Base-by-base conservation (phyloP, 805 yeast species). In the Nakazawaea populi region DNA sequence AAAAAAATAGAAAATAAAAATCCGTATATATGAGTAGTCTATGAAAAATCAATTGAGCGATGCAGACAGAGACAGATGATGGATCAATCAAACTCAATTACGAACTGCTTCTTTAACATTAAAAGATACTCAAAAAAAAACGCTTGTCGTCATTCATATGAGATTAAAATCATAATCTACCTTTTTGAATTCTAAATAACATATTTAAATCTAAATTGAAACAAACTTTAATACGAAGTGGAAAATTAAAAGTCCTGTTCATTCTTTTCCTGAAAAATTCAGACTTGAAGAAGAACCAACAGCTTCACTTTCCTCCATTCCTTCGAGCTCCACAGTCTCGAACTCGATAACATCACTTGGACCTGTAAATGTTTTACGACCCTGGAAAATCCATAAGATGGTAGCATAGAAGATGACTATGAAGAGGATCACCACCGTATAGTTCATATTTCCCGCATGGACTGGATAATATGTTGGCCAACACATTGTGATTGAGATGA, bases 401-500 rank as follows among this genome's bases (percentile, higher is more conserved):
- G 58, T 51, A 12, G 65, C 57, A 42, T 58, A 60, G 7, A 53
- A 52, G 28, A 61, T 49, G 12, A 58, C 63, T 35, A 59, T 52
- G 46, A 57, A 58, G 32, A 59, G 46, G 30, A 61, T 56, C 9
- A 58, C 62, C n/a, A 60, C 61, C 1, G 64, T 59, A 46, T 61
- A 61, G 51, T 61, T 60, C 65, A 61, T 61, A 46, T 57, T 57
- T 12, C 60, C 60, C 9, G 60, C 53, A 42, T 44, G 46, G n/a
- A 58, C 60, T 39, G 65, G 65, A 31, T 46, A 28, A 0, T 51
- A 51, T 2, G 64, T 58, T 51, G 65, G 65, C 58, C 60, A 60
- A 52, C 54, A 57, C 52, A 55, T 52, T 1, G 62, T 58, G 40
- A 61, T 58, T 9, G 60, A 56, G 27, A 60, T 45, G 43, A 61